Conservation (phyloP, 352 stramenopile genomes). For the Phytopythium sindhum region DNA sequence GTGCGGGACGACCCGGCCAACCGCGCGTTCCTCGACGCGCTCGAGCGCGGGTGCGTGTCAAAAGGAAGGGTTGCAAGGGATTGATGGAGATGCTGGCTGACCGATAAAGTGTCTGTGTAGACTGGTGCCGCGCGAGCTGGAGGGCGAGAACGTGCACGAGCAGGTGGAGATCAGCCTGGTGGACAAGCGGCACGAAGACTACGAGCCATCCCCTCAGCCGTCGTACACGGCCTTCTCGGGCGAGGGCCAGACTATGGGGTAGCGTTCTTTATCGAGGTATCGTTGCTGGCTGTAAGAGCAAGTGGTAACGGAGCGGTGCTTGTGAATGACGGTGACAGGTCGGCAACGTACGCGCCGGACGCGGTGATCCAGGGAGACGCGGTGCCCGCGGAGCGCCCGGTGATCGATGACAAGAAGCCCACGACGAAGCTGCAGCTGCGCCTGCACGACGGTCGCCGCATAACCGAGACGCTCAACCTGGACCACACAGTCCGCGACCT, state of each 20-base stretch:
- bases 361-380: conserved; percentile 40
- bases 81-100: neutral
- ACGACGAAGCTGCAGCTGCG: conserved; percentile 88
- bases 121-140: conserved; percentile 70
- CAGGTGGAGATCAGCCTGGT: conserved; percentile 81
- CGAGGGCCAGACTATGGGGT: conserved; percentile 79
- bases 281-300: neutral
- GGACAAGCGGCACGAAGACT: conserved; percentile 85
- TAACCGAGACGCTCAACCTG: conserved; percentile 86
- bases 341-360: conserved; percentile 37
- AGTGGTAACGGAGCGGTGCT: neutral
- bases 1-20: conserved; percentile 64
- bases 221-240: conserved; percentile 88
- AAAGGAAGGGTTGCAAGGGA: neutral
- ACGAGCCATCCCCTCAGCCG: conserved; percentile 55
- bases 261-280: neutral
- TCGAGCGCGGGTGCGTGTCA: conserved; percentile 52
- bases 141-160: conserved; percentile 61
- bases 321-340: conserved; percentile 21
- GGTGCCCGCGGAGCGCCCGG: conserved; percentile 37
- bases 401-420: conserved; percentile 83
- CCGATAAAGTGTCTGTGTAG: conserved; percentile 10
- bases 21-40: conserved; percentile 75
- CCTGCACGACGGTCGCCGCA: conserved; percentile 75
- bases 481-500: conserved; percentile 86